Conservation (phyloP, 1,284 basidiomycete genomes). For the Cryptococcus deneoformans region DNA sequence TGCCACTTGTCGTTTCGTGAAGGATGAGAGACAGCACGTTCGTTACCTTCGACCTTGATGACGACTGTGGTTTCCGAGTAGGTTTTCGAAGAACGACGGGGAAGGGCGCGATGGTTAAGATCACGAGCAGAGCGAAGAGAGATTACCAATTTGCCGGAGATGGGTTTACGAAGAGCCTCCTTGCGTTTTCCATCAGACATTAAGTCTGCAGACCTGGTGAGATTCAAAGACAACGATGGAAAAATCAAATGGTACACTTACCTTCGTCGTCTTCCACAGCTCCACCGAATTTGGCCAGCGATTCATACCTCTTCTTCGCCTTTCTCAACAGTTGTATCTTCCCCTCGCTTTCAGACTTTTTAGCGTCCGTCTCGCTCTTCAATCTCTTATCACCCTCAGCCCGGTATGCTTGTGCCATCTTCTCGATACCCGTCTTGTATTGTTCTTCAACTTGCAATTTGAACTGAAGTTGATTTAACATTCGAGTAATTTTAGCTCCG, state of each 20-base stretch:
- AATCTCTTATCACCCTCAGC: conserved; percentile 95
- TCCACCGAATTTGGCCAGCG: conserved; percentile 88
- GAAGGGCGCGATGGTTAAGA: conserved; percentile 86
- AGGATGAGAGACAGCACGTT: conserved; percentile 86
- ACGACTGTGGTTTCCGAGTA: conserved; percentile 83
- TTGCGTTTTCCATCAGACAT: conserved; percentile 80
- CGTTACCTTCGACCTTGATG: conserved; percentile 94
- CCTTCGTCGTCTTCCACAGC: conserved; percentile 74
- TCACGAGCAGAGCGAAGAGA: conserved; percentile 87
- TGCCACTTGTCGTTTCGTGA: conserved; percentile 96
- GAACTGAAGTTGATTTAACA: conserved; percentile 99
- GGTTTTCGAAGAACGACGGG: conserved; percentile 61
- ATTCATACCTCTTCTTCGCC: conserved; percentile 95
- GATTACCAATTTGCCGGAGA: conserved; percentile 90
- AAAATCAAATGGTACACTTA: conserved; percentile 35
- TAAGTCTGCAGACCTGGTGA: conserved; percentile 26
- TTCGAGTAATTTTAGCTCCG: conserved; percentile 92
- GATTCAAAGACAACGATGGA: not conserved
- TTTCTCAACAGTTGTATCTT: conserved; percentile 92
- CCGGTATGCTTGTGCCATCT: conserved; percentile 94
- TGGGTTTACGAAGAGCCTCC: conserved; percentile 83
- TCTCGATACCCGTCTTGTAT: conserved; percentile 98
- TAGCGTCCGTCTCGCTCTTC: conserved; percentile 85
- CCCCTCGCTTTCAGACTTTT: conserved; percentile 89
- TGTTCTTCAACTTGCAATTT: conserved; percentile 98